phyloP scores from a whole-genome alignment of 495 filamentous ascomycete genomes.

The Chaetomium cochliodes region DNA sequence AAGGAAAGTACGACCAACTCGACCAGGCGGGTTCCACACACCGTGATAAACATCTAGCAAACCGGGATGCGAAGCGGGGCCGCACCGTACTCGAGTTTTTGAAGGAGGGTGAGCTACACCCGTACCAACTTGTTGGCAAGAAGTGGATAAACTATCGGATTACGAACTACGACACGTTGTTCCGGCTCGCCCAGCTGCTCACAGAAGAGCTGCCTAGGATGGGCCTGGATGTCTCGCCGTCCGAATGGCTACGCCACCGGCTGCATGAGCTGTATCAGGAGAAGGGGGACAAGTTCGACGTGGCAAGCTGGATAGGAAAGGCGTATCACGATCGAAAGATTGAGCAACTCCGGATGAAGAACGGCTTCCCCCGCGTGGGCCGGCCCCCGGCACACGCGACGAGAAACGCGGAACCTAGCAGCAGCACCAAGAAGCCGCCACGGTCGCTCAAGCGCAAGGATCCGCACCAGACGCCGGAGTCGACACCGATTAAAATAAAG shows the following conservation, averaged over 20 bases:
- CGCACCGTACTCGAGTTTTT: constrained; percentile 45
- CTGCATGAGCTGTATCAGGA: constrained; percentile 41
- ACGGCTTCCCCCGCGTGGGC: constrained; percentile 49
- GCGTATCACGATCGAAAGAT: constrained; percentile 49
- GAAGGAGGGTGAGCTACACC: constrained; percentile 44
- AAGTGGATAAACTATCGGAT: constrained; percentile 41
- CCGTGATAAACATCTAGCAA: constrained; percentile 45
- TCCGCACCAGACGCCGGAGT: constrained; percentile 24
- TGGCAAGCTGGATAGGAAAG: constrained; percentile 40
- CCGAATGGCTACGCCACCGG: constrained; percentile 51
- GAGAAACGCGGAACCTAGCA: constrained; percentile 8
- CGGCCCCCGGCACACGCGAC: constrained; percentile 42
- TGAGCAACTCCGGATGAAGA: constrained; percentile 40
- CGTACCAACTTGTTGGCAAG: constrained; percentile 50
- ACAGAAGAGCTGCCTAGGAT: constrained; percentile 48
- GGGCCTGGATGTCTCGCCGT: constrained; percentile 44
- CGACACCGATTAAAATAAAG: constrained; percentile 16
- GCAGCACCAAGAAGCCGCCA: constrained; percentile 9
- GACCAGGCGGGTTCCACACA: constrained; percentile 23
- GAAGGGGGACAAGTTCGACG: constrained; percentile 43
- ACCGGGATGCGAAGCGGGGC: constrained; percentile 49
- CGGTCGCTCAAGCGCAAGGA: constrained; percentile 30
- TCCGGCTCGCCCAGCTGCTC: constrained; percentile 46
- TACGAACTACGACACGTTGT: constrained; percentile 51
- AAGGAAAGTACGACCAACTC: constrained; percentile 37